Evolutionary conservation across 169 alveolate genomes (phyloP), one percentile per base, ranked within the genome.

Genomic region (Plasmodium knowlesi): DNA sequence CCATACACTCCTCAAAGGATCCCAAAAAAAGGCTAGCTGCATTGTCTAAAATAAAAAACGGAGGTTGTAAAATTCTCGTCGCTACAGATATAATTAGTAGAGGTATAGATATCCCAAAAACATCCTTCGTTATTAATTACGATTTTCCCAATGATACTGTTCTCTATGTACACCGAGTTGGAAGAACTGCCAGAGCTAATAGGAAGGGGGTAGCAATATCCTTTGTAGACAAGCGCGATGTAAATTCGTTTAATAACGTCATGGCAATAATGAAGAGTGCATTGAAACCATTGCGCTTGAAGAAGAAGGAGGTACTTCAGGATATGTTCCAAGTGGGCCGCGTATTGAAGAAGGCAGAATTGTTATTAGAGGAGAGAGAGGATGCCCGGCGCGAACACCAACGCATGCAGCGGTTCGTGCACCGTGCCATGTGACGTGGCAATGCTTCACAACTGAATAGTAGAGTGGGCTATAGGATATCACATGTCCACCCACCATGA

Each of bases 181-280:
- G 99, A 57, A 95, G 99, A 92, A 98, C 99, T 3, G 99, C 99
- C 4, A 96, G 99, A 94, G 99, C 99, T 10, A 99, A 99, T 70
- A 98, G 98, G 85, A 96, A 98, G 61, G 99, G 99, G 12, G 95
- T 97, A 61, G 98, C 99, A 16, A 96, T 98, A 0, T 96, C 98
- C 25, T 95, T 98, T 34, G 97, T 98, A 1, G 99, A 99, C 83
- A 96, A 98, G 92, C 94, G 95, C n/a, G 99, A 98, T 81, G 97
- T 98, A 3, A 96, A 93, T 5, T 95, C 96, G 79, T 95, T 97
- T 37, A 95, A 97, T 81, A 37, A 84, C n/a, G 96, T 97, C 22
- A 98, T 97, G 92, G 67, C 92, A 73, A 85, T 86, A 9, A 90
- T 96, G 92, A 90, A 95, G 46, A 79, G 94, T 50, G 96, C 86